phyloP scores from a whole-genome alignment of 345 rosid species.

The Hibiscus tridactylites region DNA sequence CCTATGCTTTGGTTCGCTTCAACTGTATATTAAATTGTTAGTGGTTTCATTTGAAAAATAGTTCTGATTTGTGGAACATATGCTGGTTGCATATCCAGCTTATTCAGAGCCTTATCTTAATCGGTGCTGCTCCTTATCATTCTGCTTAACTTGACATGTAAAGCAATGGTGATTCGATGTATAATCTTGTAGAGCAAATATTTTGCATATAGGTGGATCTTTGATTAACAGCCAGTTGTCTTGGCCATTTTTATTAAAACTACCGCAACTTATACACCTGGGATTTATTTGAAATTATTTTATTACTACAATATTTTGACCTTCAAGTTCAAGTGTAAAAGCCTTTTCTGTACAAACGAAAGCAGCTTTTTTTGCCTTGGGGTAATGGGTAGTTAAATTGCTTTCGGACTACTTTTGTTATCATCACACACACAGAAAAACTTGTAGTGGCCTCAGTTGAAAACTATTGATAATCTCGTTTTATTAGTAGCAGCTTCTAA shows the following conservation, averaged over 20 bases:
- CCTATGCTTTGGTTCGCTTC: not conserved
- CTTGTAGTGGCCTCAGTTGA: not conserved
- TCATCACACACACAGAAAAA: not conserved
- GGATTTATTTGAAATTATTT: not conserved
- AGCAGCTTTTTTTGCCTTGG: not conserved
- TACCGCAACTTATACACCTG: too few species aligned
- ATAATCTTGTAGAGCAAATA: not conserved
- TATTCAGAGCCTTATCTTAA: not conserved
- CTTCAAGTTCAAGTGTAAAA: too few species aligned
- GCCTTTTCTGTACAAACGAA: too few species aligned
- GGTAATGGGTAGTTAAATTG: not conserved
- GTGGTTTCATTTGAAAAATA: not conserved
- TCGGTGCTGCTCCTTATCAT: not conserved
- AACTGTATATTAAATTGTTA: not conserved
- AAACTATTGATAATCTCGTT: not conserved
- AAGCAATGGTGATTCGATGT: not conserved
- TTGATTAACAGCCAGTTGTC: not conserved
- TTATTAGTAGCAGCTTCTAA: not conserved
- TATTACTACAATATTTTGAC: too few species aligned
- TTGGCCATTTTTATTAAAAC: not conserved
- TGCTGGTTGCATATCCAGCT: not conserved
- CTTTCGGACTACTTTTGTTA: conserved; percentile 1
- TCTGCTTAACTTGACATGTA: not conserved
- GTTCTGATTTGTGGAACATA: not conserved
- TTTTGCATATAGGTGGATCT: not conserved